Evolutionary conservation across 805 yeast genomes (phyloP).

Genomic region (Blastobotrys peoriensis): DNA sequence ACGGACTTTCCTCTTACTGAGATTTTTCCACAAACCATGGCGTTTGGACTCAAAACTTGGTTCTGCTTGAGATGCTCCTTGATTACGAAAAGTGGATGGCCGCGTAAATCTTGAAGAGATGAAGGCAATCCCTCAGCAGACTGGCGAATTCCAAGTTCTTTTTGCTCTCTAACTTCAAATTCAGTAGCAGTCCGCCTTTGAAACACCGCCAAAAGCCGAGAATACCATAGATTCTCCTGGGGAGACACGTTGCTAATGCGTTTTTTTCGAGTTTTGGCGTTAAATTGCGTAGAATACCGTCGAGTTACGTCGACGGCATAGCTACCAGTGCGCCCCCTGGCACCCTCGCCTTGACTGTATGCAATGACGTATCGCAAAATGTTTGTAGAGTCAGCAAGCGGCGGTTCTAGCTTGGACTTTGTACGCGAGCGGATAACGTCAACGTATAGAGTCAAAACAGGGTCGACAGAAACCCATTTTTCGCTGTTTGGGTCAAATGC

Average conservation of each 20-base stretch:
- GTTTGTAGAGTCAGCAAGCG: conserved; percentile 50
- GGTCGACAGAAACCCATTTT: conserved; percentile 84
- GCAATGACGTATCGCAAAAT: conserved; percentile 72
- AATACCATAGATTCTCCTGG: conserved; percentile 58
- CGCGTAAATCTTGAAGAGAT: conserved; percentile 71
- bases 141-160: conserved; percentile 56
- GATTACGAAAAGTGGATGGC: conserved; percentile 80
- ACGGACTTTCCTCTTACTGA: conserved; percentile 35
- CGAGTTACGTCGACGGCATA: conserved; percentile 78
- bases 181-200: conserved; percentile 24
- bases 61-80: conserved; percentile 67
- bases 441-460: conserved; percentile 55
- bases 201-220: conserved; percentile 35
- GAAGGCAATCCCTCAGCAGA: conserved; percentile 82
- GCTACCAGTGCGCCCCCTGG: too few relatives aligned
- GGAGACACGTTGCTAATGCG: conserved; percentile 51
- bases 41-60: conserved; percentile 65
- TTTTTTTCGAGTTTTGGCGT: conserved; percentile 69
- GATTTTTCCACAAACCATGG: conserved; percentile 63
- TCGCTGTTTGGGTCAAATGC: conserved; percentile 75
- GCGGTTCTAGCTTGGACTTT: conserved; percentile 66
- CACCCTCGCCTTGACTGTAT: conserved; percentile 48
- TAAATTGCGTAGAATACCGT: conserved; percentile 64
- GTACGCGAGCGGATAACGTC: conserved; percentile 48
- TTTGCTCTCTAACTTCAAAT: conserved; percentile 42